Evolutionary conservation across 2,329 filamentous ascomycete species (phyloP).

Genomic region (Alternaria rosae): DNA sequence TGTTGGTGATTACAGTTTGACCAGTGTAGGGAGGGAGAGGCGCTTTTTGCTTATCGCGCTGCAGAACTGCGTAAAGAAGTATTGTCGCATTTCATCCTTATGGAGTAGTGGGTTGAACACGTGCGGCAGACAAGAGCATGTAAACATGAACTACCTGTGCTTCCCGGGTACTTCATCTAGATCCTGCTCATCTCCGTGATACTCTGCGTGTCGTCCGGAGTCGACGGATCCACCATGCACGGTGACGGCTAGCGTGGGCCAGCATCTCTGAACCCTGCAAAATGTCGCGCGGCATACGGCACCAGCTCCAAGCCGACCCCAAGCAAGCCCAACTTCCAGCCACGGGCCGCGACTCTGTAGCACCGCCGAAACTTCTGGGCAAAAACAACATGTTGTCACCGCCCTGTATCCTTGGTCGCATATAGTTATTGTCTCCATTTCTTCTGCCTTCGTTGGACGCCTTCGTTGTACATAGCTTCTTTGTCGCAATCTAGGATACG

Average conservation of each 20-base stretch:
- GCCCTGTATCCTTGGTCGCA: background rate
- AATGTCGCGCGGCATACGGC: constrained; percentile 23
- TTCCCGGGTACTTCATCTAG: no score
- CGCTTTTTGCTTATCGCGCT: constrained; percentile 2
- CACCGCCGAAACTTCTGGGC: background rate
- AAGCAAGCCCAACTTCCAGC: background rate
- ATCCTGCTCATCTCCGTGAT: background rate
- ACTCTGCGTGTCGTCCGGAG: background rate
- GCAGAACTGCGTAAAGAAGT: background rate
- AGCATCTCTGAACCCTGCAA: constrained; percentile 20
- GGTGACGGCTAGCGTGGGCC: constrained; percentile 23
- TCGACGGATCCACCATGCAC: constrained; percentile 14
- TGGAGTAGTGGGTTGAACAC: background rate
- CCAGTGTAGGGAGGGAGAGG: background rate
- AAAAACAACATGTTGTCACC: constrained; percentile 1
- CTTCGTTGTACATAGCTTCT: background rate
- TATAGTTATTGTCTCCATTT: background rate
- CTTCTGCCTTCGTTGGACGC: background rate
- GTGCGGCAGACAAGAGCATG: background rate
- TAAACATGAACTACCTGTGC: background rate
- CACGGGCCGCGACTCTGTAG: background rate
- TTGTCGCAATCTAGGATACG: background rate
- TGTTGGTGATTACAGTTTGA: background rate
- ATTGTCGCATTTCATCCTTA: background rate
- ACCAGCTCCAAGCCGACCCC: constrained; percentile 4